Conservation (phyloP, 228 moss, liverwort and hornwort genomes). For the Sphagnum fallax region DNA sequence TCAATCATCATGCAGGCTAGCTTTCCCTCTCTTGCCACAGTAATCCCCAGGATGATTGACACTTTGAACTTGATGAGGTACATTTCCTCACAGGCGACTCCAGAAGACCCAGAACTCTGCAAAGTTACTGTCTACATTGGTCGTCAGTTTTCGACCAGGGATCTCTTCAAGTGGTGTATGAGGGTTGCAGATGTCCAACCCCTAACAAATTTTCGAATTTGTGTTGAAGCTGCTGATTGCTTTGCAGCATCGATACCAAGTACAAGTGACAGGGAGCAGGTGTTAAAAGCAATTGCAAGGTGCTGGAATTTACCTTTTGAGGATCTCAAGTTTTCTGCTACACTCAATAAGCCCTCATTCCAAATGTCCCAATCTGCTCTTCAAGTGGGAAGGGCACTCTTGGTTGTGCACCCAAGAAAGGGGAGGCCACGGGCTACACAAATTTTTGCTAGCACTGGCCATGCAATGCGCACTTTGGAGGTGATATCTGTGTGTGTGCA, state of each 20-base stretch:
- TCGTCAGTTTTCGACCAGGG: slow-evolving; percentile 91
- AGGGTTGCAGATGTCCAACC: slow-evolving; percentile 26
- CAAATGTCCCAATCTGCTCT: slow-evolving; percentile 38
- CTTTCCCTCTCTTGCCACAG: slow-evolving; percentile 52
- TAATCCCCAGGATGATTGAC: slow-evolving; percentile 58
- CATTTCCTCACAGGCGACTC: slow-evolving; percentile 57
- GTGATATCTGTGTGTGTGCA: slow-evolving; percentile 75
- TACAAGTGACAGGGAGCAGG: slow-evolving; percentile 60
- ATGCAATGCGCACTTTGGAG: slow-evolving; percentile 83
- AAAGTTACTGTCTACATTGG: slow-evolving; percentile 66
- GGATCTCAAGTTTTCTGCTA: slow-evolving; percentile 49
- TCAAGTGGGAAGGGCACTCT: slow-evolving; percentile 65
- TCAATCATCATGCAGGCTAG: slow-evolving; percentile 67
- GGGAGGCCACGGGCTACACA: slow-evolving; percentile 45
- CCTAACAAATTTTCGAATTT: too few relatives aligned
- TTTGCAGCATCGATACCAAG: slow-evolving; percentile 75
- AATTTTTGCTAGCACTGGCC: slow-evolving; percentile 82
- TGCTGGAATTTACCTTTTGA: slow-evolving; percentile 68
- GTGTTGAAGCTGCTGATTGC: slow-evolving; percentile 56
- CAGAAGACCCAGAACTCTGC: slow-evolving; percentile 29
- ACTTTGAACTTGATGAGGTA: slow-evolving; percentile 77
- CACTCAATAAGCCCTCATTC: slow-evolving; percentile 52
- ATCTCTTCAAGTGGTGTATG: slow-evolving; percentile 84
- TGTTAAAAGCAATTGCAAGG: slow-evolving; percentile 58
- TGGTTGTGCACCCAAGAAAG: slow-evolving; percentile 28